phyloP scores from a whole-genome alignment of 192 early-diverging fungal genomes.

The Linnemannia zychae region DNA sequence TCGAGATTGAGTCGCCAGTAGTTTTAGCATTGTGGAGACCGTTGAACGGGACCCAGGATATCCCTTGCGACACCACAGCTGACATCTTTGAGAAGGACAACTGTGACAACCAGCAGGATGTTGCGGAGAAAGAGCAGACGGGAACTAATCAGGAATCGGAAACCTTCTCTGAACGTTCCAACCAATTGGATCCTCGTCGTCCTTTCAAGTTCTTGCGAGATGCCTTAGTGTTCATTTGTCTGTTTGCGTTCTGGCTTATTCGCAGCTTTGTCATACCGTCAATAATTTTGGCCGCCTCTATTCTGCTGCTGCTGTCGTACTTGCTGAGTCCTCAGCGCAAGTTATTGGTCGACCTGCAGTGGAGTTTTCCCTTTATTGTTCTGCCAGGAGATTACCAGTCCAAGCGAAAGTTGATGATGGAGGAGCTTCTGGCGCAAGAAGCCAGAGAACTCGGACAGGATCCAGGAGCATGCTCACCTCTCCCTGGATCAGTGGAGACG shows the following conservation, averaged over 20 bases:
- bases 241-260: conserved; percentile 47
- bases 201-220: conserved; percentile 37
- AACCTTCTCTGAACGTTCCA: background rate
- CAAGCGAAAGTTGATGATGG: conserved; percentile 54
- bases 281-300: conserved; percentile 44
- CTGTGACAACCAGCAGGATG: conserved; percentile 15
- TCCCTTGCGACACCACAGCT: background rate
- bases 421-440: conserved; percentile 43
- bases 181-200: conserved; percentile 34
- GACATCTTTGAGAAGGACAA: background rate
- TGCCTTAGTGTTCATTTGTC: conserved; percentile 20
- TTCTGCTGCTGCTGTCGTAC: conserved; percentile 44
- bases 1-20: conserved; percentile 62
- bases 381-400: conserved; percentile 53
- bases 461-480: conserved; percentile 21
- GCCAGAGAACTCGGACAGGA: conserved; percentile 37
- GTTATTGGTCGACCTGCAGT: conserved; percentile 51
- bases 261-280: conserved; percentile 52
- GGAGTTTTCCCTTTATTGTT: conserved; percentile 53
- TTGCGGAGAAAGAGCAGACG: background rate
- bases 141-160: background rate
- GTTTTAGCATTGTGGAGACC: conserved; percentile 13
- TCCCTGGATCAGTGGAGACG: conserved; percentile 45
- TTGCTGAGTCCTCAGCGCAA: conserved; percentile 50
- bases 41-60: background rate